These are phyloP conservation scores for Capillidium rhysosporum DNA, from an alignment of 371 early-diverging fungal genomes.

Conservation along the genomic window DNA sequence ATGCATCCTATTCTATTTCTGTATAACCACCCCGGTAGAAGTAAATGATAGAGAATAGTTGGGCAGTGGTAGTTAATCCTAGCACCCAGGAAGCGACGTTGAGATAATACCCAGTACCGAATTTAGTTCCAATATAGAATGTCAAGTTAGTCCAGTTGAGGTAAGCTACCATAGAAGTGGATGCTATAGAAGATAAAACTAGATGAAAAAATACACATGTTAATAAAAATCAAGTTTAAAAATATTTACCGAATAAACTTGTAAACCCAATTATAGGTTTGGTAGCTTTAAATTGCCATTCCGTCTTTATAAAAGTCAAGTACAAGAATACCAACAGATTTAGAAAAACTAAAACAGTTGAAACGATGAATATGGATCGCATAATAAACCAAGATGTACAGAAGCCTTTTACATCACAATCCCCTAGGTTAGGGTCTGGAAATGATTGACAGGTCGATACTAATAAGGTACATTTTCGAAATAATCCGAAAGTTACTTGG, in stretches of 20 bases:
- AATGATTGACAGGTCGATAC: conserved; percentile 7
- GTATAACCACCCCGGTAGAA: too few species aligned
- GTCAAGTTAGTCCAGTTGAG: not conserved
- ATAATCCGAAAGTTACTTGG: conserved; percentile 4
- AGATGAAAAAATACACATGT: not conserved
- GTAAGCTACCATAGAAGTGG: conserved; percentile 7
- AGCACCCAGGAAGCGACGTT: not conserved
- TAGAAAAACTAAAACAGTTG: conserved; percentile 4
- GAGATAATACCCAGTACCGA: conserved; percentile 3
- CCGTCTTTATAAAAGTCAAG: not conserved
- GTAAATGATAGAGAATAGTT: not conserved
- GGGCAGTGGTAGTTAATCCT: not conserved
- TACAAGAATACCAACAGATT: conserved; percentile 5
- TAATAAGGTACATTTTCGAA: conserved; percentile 1
- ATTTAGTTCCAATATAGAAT: conserved; percentile 8
- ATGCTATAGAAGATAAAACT: not conserved
- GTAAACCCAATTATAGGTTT: not conserved
- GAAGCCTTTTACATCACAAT: conserved; percentile 11
- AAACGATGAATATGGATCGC: not conserved
- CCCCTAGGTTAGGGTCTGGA: conserved; percentile 7
- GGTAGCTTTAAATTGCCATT: not conserved
- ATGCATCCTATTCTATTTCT: too few species aligned
- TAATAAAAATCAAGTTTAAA: not conserved
- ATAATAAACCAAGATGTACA: conserved; percentile 9
- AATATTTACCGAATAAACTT: conserved; percentile 1